phyloP scores from a whole-genome alignment of 192 early-diverging fungal genomes.

The Glomus cerebriforme region DNA sequence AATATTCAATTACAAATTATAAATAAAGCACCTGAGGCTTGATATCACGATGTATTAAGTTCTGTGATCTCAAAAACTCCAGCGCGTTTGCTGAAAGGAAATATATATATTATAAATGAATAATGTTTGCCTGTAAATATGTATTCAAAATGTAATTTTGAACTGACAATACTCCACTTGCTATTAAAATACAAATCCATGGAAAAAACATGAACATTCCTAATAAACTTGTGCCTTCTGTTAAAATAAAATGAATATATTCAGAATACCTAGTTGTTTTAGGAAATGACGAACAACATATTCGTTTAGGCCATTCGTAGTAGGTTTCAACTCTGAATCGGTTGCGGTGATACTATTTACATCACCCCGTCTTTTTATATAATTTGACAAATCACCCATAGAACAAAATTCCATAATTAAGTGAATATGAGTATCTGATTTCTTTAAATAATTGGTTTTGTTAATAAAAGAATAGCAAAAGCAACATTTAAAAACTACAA shows the following conservation, averaged over 20 bases:
- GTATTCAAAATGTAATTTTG: neutral
- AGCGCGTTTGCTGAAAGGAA: conserved; percentile 71
- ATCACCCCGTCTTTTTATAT: conserved; percentile 73
- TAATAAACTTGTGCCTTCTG: neutral
- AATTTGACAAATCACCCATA: conserved; percentile 90
- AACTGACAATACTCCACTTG: neutral
- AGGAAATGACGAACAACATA: conserved; percentile 83
- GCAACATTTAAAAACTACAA: neutral
- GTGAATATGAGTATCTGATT: conserved; percentile 92
- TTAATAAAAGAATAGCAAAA: neutral
- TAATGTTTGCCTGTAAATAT: neutral
- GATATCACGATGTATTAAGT: conserved; percentile 94
- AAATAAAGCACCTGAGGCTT: conserved; percentile 82
- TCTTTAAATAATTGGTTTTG: conserved; percentile 46
- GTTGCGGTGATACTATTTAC: neutral
- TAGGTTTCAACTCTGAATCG: conserved; percentile 46
- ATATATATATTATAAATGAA: conserved; percentile 12
- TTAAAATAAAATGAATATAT: conserved; percentile 11
- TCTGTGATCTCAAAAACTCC: conserved; percentile 81
- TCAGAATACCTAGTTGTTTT: conserved; percentile 69
- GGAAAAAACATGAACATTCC: neutral
- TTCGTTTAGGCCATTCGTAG: conserved; percentile 80
- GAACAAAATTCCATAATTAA: conserved; percentile 98
- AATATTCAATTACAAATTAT: neutral
- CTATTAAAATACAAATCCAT: neutral